Percentiles rank a stretch among this genome's conserved stretches.
phyloP scores from a whole-genome alignment of 768 basidiomycete species.

The Russula compacta region DNA sequence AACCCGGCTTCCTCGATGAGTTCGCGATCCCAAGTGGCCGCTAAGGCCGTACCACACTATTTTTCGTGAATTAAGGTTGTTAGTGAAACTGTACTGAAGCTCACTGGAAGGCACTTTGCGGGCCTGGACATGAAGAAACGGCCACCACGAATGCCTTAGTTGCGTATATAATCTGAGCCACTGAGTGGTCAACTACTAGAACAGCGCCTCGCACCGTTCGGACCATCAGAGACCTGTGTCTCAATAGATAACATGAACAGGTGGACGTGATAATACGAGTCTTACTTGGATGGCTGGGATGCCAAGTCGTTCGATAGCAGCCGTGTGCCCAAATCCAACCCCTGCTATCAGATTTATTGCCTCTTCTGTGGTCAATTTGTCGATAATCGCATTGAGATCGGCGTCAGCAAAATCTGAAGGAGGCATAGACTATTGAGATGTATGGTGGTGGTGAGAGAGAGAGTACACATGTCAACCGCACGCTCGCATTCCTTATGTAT shows the following conservation, averaged over 20 bases:
- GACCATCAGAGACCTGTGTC: constrained; percentile 63
- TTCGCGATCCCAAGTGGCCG: constrained; percentile 56
- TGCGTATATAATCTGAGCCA: neutral
- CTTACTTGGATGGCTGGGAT: constrained; percentile 62
- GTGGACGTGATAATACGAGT: neutral
- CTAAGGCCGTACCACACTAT: constrained; percentile 60
- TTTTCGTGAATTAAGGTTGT: neutral
- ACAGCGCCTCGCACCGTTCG: constrained; percentile 45
- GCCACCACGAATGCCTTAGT: constrained; percentile 47
- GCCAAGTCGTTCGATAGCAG: constrained; percentile 52
- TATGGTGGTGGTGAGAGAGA: too few relatives aligned
- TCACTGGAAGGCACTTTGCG: constrained; percentile 65
- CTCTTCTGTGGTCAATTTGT: constrained; percentile 61
- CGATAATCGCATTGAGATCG: constrained; percentile 49
- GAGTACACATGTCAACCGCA: too few relatives aligned
- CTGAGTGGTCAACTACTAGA: neutral
- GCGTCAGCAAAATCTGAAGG: constrained; percentile 63
- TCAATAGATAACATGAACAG: neutral
- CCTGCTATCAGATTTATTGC: constrained; percentile 65
- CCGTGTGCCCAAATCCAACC: constrained; percentile 72
- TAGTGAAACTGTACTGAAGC: constrained; percentile 15
- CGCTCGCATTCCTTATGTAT: too few relatives aligned
- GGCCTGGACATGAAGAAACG: constrained; percentile 78
- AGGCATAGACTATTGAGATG: constrained; percentile 17
- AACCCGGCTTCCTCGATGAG: constrained; percentile 54